Evolutionary conservation across 2,329 filamentous ascomycete genomes (phyloP), one percentile per base, ranked within the genome.

Genomic region (Aspergillus calidoustus): DNA sequence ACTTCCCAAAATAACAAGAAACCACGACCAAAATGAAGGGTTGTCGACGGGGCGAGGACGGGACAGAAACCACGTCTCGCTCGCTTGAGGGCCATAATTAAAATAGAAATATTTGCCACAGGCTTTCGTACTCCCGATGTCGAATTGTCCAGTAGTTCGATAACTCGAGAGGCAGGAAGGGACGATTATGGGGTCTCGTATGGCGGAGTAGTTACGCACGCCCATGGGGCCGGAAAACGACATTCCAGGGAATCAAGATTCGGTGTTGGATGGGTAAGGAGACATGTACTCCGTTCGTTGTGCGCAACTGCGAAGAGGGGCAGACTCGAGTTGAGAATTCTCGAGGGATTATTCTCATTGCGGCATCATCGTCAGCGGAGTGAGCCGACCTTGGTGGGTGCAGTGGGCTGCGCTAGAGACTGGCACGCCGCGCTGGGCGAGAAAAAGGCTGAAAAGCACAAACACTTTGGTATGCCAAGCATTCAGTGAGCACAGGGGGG

Each of bases 401-500:
- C 11, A 41, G 34, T 41, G 34, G 34, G 34, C 34, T 17, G 34
- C n/a, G 44, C 23, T 47, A 47, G 23, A 22, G 17, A 47, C n/a
- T 47, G 23, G 44, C 4, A 9, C 22, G 23, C 25, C 7, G 47
- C 23, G 23, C 47, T 17, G 47, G 15, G 19, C 31, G 34, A 54
- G 6, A 38, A 22, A 41, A 38, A 38, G 17, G 43, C 38, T 13
- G 38, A n/a, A 47, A 47, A 47, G n/a, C 44, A 47, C n/a, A 23
- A 47, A 47, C n/a, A 23, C 22, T 47, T 47, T 22, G 22, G 50
- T 49, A 54, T 59, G 64, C 64, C 64, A 66, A 66, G 62, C 61
- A 64, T 65, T 61, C 58, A 57, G 44, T 56, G 54, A 57, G 61
- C 61, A 64, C 61, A 64, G 59, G 55, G 56, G 49, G 54, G 46